Percentiles rank a stretch among this genome's conserved stretches.
Conservation (phyloP, 2,329 filamentous ascomycete genomes). For the Akanthomyces muscarius region DNA sequence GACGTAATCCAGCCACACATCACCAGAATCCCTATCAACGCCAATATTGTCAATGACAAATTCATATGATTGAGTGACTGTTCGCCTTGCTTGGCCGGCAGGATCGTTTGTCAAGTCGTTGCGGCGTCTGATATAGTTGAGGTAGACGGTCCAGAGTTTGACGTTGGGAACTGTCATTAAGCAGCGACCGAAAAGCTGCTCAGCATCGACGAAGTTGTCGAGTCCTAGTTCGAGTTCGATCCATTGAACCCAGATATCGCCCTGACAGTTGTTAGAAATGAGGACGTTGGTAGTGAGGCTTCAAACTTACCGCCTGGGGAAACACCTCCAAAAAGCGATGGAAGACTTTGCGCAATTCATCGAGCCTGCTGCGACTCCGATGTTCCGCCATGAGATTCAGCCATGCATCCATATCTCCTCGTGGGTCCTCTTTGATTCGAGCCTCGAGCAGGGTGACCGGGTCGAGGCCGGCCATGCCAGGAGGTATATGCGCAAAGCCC, state of each 20-base stretch:
- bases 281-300: slow-evolving; percentile 1
- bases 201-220: slow-evolving; percentile 75
- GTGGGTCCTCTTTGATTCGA: slow-evolving; percentile 85
- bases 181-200: slow-evolving; percentile 77
- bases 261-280: slow-evolving; percentile 53
- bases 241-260: slow-evolving; percentile 86
- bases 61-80: slow-evolving; percentile 83
- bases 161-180: slow-evolving; percentile 78
- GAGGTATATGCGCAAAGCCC: slow-evolving; percentile 31
- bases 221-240: slow-evolving; percentile 84
- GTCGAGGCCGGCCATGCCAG: slow-evolving; percentile 51
- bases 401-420: slow-evolving; percentile 92
- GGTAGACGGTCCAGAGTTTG: slow-evolving; percentile 85
- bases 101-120: slow-evolving; percentile 80
- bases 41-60: slow-evolving; percentile 88
- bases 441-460: slow-evolving; percentile 79
- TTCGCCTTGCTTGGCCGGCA: slow-evolving; percentile 69
- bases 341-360: slow-evolving; percentile 75
- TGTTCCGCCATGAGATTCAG: slow-evolving; percentile 80
- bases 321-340: slow-evolving; percentile 85
- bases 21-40: slow-evolving; percentile 83
- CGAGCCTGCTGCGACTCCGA: slow-evolving; percentile 73
- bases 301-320: slow-evolving; percentile 75
- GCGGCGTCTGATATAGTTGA: slow-evolving; percentile 89
- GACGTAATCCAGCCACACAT: slow-evolving; percentile 92